phyloP scores from a whole-genome alignment of 495 filamentous ascomycete genomes.

The Patellaria atrata region DNA sequence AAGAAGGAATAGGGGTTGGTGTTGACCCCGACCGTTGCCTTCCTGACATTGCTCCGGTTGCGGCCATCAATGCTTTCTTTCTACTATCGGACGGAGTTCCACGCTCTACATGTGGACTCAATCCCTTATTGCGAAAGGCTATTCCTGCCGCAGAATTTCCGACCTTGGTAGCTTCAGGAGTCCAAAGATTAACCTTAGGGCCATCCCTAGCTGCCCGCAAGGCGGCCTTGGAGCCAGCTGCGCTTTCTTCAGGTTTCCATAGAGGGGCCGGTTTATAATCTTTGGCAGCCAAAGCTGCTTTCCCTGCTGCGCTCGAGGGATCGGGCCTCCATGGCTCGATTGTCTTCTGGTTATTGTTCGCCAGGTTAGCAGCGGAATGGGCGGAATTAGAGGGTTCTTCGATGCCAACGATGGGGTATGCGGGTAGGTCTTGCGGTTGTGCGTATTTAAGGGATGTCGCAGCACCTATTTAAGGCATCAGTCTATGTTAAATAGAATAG shows the following conservation, averaged over 20 bases:
- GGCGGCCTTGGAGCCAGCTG: constrained; percentile 58
- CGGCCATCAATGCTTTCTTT: constrained; percentile 52
- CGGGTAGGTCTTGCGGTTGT: constrained; percentile 49
- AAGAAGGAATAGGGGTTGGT: constrained; percentile 35
- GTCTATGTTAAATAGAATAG: background rate
- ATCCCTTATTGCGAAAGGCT: constrained; percentile 34
- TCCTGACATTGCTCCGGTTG: constrained; percentile 49
- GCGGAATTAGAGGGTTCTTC: constrained; percentile 52
- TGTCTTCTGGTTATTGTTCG: constrained; percentile 51
- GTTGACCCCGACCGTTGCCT: constrained; percentile 54
- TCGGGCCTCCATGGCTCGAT: constrained; percentile 47
- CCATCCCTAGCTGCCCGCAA: constrained; percentile 51
- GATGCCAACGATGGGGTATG: constrained; percentile 51
- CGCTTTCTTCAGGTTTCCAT: constrained; percentile 39
- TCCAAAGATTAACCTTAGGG: constrained; percentile 36
- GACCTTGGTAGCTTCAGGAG: constrained; percentile 31
- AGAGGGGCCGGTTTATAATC: constrained; percentile 46
- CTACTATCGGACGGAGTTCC: constrained; percentile 34
- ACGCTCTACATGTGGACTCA: constrained; percentile 30
- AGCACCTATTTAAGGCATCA: constrained; percentile 28
- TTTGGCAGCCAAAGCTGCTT: constrained; percentile 52
- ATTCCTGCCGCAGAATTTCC: constrained; percentile 46
- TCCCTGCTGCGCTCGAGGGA: constrained; percentile 45
- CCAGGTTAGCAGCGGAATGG: constrained; percentile 55
- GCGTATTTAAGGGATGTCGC: constrained; percentile 54